These are phyloP conservation scores for Pichia inconspicua DNA, from an alignment of 1,139 yeast species.

Conservation along the genomic window DNA sequence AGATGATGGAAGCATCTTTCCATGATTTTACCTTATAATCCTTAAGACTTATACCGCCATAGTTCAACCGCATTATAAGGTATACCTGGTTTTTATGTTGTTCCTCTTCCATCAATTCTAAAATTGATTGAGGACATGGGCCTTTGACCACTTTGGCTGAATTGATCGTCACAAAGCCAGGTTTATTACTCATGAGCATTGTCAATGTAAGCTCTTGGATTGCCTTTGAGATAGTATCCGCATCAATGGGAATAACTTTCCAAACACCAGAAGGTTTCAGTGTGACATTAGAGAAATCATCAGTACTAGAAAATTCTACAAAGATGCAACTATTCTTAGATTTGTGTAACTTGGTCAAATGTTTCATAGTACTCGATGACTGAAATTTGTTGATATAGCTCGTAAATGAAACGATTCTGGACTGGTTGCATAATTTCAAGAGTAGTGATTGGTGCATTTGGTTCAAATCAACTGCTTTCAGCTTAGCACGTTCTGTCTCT, in stretches of 20 bases:
- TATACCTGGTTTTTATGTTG: conserved; percentile 30
- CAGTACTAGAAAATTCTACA: conserved; percentile 40
- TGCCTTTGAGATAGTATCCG: conserved; percentile 33
- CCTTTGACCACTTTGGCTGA: conserved; percentile 42
- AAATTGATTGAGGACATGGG: conserved; percentile 29
- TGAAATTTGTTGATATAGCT: conserved; percentile 22
- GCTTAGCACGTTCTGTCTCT: conserved; percentile 1
- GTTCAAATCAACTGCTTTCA: conserved; percentile 16
- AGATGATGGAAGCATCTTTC: conserved; percentile 45
- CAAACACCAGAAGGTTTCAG: conserved; percentile 28
- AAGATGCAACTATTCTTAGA: conserved; percentile 17
- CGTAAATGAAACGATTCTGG: conserved; percentile 26
- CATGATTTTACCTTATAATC: conserved; percentile 38
- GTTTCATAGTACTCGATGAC: conserved; percentile 6
- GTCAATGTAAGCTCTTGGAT: conserved; percentile 43
- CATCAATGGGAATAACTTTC: conserved; percentile 47
- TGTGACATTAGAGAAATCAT: conserved; percentile 29
- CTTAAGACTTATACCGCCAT: conserved; percentile 43
- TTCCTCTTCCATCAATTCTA: conserved; percentile 6
- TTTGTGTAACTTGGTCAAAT: conserved; percentile 5
- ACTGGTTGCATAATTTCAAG: conserved; percentile 30
- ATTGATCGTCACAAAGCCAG: conserved; percentile 32
- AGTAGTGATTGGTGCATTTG: conserved; percentile 28
- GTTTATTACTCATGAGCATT: conserved; percentile 25
- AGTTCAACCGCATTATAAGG: conserved; percentile 37